Base-by-base conservation (phyloP, 805 yeast genomes). In the Sugiyamaella mastotermitis region DNA sequence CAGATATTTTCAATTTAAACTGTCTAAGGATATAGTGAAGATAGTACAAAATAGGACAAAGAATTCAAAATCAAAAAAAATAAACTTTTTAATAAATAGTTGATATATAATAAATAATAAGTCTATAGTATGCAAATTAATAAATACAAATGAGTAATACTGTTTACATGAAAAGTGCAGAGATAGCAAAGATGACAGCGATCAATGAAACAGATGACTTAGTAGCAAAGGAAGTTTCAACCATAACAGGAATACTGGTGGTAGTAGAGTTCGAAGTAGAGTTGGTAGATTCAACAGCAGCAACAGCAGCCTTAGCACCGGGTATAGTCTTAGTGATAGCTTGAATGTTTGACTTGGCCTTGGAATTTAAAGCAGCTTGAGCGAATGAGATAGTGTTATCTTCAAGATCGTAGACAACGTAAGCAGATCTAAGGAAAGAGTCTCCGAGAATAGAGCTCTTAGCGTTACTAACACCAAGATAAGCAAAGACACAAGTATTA, bases 401-500 rank as follows among this genome's bases (percentile, higher is more conserved):
- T 16, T 79, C 84, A 36, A 80, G 62, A 55, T 83, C 83, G 56
- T 71, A 79, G 13, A 79, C 85, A 20, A 74, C 70, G 53, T 82
- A 83, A 5, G 79, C 80, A 29, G 72, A 69, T 37, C 83, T 66
- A 47, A 83, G 59, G 53, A 82, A 72, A 31, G 72, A 68, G 53
- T 80, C 87, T 7, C 92, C 92, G 25, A 83, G 63, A 40, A 78
- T 66, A 31, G 27, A 17, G 16, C 20, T 14, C 29, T 41, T 40
- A 10, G 40, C 19, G 25, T 38, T 38, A 33, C 38, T 20, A 18
- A 43, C 16, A 3, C 40, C 46, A 13, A 43, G 14, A n/a, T n/a
- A n/a, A n/a, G n/a, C 34, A 18, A 31, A 31, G 5, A 34, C 43
- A 26, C 46, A 43, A 16, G 41, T 38, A 3, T 17, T 14, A 21